Conservation (phyloP, 192 early-diverging fungal genomes). For the Backusella mclennaniae region DNA sequence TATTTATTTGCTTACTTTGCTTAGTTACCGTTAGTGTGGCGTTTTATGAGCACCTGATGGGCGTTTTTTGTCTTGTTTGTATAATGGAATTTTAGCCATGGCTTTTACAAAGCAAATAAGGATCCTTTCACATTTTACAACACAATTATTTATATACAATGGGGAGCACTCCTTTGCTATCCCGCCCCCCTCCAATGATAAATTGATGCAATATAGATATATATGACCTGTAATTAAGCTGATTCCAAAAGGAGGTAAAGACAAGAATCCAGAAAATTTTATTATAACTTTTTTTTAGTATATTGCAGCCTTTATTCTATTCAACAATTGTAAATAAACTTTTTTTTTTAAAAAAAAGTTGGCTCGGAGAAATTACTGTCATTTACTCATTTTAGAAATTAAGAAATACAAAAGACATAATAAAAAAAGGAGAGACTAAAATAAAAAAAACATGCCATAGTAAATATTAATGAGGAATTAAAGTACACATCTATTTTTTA, state of each 20-base stretch:
- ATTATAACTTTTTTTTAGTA: background rate
- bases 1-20: background rate
- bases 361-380: background rate
- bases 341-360: background rate
- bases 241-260: background rate
- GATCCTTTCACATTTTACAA: background rate
- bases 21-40: background rate
- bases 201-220: background rate
- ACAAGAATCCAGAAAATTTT: background rate
- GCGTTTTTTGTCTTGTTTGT: background rate
- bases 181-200: background rate
- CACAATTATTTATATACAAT: background rate
- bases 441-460: background rate
- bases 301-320: background rate
- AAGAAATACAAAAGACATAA: background rate
- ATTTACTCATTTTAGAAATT: background rate
- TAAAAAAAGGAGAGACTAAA: background rate
- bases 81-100: background rate
- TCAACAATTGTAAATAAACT: background rate
- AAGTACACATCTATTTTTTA: background rate
- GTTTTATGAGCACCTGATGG: background rate
- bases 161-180: background rate
- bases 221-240: background rate
- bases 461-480: background rate
- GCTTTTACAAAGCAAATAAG: background rate